Conservation (phyloP, 352 stramenopile genomes). For the Phytophthora pisi region DNA sequence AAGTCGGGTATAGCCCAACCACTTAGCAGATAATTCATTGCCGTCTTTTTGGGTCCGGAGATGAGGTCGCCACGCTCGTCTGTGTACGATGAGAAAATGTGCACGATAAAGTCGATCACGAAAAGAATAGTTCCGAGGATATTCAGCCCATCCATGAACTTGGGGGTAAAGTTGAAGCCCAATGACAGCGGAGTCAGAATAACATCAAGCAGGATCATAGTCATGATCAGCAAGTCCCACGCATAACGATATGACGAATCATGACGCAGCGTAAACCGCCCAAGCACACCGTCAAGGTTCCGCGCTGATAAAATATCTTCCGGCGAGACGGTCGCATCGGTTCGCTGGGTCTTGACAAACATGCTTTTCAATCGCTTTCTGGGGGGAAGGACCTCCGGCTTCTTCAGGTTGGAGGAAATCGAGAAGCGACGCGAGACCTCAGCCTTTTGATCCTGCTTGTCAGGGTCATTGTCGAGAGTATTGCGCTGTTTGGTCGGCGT, state of each 20-base stretch:
- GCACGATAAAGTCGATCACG: constrained; percentile 58
- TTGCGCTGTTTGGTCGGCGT: not conserved
- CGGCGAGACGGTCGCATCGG: constrained; percentile 29
- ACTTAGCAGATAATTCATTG: constrained; percentile 57
- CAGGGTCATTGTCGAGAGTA: constrained; percentile 2
- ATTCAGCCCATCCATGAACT: constrained; percentile 40
- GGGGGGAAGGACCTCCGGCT: not conserved
- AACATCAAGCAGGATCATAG: constrained; percentile 60
- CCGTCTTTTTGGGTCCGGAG: constrained; percentile 46
- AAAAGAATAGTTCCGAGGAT: constrained; percentile 50
- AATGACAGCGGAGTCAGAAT: constrained; percentile 58
- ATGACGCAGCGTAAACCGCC: constrained; percentile 57
- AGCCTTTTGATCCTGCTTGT: constrained; percentile 21
- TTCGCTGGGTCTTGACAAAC: constrained; percentile 29
- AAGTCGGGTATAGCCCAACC: constrained; percentile 65
- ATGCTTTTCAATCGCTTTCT: constrained; percentile 33
- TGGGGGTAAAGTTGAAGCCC: constrained; percentile 46
- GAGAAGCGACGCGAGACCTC: constrained; percentile 50
- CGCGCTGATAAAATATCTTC: constrained; percentile 49
- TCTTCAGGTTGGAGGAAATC: constrained; percentile 22
- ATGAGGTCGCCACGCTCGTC: constrained; percentile 58
- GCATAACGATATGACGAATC: constrained; percentile 44
- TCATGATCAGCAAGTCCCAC: constrained; percentile 65
- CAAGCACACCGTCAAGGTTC: constrained; percentile 32
- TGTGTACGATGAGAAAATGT: constrained; percentile 62